Evolutionary conservation across 192 early-diverging fungal genomes (phyloP).

Genomic region (Coemansia javaensis): DNA sequence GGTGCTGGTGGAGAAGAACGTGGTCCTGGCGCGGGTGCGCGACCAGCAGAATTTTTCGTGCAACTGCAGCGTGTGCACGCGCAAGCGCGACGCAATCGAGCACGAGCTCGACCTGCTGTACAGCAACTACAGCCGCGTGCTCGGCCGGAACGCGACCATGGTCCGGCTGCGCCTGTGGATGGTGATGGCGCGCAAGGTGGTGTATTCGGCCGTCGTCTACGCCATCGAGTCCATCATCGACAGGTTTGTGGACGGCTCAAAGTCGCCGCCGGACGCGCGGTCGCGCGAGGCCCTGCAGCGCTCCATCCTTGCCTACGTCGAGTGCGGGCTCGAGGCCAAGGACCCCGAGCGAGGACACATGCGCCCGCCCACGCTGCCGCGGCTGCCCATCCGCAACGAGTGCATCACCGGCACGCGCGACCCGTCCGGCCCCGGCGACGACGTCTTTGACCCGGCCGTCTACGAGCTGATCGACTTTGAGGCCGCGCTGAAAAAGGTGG

Average conservation of each 20-base stretch:
- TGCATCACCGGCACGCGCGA: no score
- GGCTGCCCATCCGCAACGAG: no score
- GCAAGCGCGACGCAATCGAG: conserved; percentile 46
- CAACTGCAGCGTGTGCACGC: conserved; percentile 42
- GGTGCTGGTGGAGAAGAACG: conserved; percentile 33
- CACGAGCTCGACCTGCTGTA: conserved; percentile 40
- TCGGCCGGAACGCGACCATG: conserved; percentile 28
- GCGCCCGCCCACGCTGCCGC: no score
- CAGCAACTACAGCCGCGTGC: conserved; percentile 36
- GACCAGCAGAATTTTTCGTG: conserved; percentile 50
- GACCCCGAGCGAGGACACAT: no score
- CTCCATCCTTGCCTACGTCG: conserved; percentile 11
- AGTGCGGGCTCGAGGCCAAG: conserved; percentile 9
- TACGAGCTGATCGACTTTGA: conserved; percentile 11
- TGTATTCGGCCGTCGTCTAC: conserved; percentile 11
- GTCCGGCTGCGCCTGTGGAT: conserved; percentile 25
- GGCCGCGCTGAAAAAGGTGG: conserved; percentile 4
- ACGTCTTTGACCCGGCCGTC: conserved; percentile 9
- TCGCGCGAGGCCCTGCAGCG: conserved; percentile 6
- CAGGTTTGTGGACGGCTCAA: conserved; percentile 4
- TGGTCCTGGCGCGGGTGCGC: conserved; percentile 33
- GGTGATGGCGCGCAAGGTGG: conserved; percentile 9
- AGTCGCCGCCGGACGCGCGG: background rate
- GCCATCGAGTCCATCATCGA: conserved; percentile 18
- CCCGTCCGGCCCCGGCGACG: no score